A percentile compares a stretch with the other conserved stretches of the same genome.
Conservation (phyloP, 2,329 filamentous ascomycete species). For the Drechslerella coelobrocha region DNA sequence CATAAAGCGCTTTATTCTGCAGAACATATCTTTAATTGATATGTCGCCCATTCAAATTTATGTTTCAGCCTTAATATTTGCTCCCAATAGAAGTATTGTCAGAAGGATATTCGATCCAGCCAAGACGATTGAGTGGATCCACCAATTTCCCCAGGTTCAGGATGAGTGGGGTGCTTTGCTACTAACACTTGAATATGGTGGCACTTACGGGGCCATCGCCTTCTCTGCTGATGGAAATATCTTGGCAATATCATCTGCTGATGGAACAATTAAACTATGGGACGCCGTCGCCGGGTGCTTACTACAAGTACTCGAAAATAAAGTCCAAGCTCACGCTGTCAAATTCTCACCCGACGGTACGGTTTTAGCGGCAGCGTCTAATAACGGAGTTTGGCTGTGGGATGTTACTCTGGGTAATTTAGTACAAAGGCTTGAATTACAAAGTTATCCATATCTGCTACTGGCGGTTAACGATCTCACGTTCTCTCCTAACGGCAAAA, state of each 20-base stretch:
- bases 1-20: slow-evolving; percentile 2
- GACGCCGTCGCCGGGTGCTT: not conserved
- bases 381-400: no score
- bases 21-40: not conserved
- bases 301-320: slow-evolving; percentile 1
- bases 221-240: not conserved
- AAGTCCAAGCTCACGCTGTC: no score
- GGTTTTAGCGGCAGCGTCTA: no score
- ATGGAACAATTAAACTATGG: not conserved
- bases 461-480: no score
- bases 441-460: no score
- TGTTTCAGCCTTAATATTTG: slow-evolving; percentile 6
- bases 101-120: not conserved
- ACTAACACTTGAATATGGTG: not conserved
- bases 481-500: slow-evolving; percentile 1
- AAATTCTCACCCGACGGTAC: no score
- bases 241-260: not conserved
- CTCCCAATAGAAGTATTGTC: slow-evolving; percentile 1
- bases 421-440: no score
- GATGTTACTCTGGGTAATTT: no score
- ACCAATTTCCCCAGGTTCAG: not conserved
- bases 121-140: not conserved
- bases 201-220: not conserved
- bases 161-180: not conserved
- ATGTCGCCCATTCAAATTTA: slow-evolving; percentile 11